phyloP scores from a whole-genome alignment of 441 rosid genomes.

The Biscutella auriculata region DNA sequence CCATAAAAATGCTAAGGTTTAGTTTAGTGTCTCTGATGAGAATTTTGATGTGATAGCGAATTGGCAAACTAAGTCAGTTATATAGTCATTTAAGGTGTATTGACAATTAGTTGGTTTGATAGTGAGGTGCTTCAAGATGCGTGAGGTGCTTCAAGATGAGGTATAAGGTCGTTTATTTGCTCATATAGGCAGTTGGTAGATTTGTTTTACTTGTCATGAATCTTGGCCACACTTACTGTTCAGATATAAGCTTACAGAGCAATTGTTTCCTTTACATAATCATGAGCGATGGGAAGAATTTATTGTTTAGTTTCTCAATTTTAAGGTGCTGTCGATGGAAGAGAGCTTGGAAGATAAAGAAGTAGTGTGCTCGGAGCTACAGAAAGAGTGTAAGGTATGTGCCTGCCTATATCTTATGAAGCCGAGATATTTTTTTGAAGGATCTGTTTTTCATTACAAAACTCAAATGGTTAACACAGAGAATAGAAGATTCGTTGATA shows the following conservation, averaged over 20 bases:
- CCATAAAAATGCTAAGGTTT: neutral
- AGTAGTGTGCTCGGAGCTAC: constrained; percentile 36
- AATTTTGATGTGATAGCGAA: too few relatives aligned
- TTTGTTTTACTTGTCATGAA: neutral
- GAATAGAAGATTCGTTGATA: constrained; percentile 56
- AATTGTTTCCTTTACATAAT: neutral
- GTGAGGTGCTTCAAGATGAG: constrained; percentile 49
- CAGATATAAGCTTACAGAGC: neutral
- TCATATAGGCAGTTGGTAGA: neutral
- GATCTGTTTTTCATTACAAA: constrained; percentile 7
- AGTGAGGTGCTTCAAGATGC: constrained; percentile 19
- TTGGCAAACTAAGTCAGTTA: too few relatives aligned
- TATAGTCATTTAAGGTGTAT: too few relatives aligned
- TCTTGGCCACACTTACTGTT: neutral
- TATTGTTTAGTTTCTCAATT: constrained; percentile 10
- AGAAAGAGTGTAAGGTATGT: constrained; percentile 50
- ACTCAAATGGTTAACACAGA: constrained; percentile 36
- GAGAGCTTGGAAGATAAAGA: constrained; percentile 39
- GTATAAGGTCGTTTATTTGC: constrained; percentile 25
- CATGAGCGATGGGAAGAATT: neutral
- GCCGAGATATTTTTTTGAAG: constrained; percentile 1
- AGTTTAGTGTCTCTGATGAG: neutral
- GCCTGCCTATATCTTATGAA: neutral
- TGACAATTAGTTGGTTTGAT: neutral
- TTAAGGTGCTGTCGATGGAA: constrained; percentile 46